Evolutionary conservation across 2,329 filamentous ascomycete genomes (phyloP), one percentile per base, ranked within the genome.

Genomic region (Aspergillus novofumigatus): DNA sequence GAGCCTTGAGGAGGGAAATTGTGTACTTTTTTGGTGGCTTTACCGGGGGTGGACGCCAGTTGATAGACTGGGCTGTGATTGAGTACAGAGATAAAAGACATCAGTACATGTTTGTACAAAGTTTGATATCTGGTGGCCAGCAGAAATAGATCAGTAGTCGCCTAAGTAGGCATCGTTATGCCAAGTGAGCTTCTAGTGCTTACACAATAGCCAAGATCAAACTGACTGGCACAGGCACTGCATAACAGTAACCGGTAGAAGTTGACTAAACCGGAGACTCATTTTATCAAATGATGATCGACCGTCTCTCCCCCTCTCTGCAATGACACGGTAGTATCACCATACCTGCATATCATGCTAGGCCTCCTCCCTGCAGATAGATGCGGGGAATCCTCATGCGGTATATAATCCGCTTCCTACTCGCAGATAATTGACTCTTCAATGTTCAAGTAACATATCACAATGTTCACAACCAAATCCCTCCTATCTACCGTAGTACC

Each of bases 401-500:
- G 11, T 17, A 35, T 35, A 35, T 35, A 35, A 35, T 11, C 32
- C 32, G 1, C 32, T 1, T 4, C 26, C 5, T 35, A 35, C 11
- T 35, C 28, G 32, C 32, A 35, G 10, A 32, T 11, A 11, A 11
- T 32, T 32, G 29, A 32, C 29, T 4, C 0, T 32, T 32, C 38
- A 20, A 20, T 20, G 17, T 1, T 10, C 17, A 17, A 42, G 3
- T 20, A 42, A 20, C 17, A n/a, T 20, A 44, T 21, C 41, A 44
- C 41, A 21, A 44, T 44, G 41, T 1, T 21, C 20, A n/a, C n/a
- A 44, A 9, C n/a, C 10, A 44, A 9, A 21, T 9, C 41, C 7
- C 41, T 44, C n/a, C n/a, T 44, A 4, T n/a, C n/a, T 3, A 8
- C 60, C 21, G 59, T 59, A 25, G 20, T 62, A 14, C 38, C 64